A percentile compares a stretch with the other conserved stretches of the same genome.
Evolutionary conservation across 1,284 basidiomycete species (phyloP).

Genomic region (Apiotrichum sp.): DNA sequence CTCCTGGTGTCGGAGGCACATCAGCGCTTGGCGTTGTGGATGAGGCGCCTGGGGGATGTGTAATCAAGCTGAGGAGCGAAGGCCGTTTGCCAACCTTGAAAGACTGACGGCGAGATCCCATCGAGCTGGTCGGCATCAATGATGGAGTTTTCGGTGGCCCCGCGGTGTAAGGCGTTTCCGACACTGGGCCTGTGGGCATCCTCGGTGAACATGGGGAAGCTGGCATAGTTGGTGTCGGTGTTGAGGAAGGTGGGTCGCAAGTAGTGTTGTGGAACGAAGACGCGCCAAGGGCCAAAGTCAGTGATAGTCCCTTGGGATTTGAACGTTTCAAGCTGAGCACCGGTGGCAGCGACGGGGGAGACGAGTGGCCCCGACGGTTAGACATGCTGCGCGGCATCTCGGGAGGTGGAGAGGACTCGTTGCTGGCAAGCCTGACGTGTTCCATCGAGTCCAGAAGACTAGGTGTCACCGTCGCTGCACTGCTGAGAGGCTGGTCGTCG

Average conservation of each 20-base stretch:
- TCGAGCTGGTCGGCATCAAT: slow-evolving; percentile 14
- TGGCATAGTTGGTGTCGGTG: slow-evolving; percentile 12
- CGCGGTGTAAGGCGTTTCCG: slow-evolving; percentile 31
- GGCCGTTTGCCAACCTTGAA: slow-evolving; percentile 23
- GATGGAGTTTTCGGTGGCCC: slow-evolving; percentile 34
- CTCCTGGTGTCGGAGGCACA: slow-evolving; percentile 3
- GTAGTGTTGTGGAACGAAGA: slow-evolving; percentile 19
- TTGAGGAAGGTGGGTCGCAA: slow-evolving; percentile 1
- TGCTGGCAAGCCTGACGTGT: slow-evolving; percentile 7
- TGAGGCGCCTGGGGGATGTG: slow-evolving; percentile 25
- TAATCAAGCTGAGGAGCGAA: slow-evolving; percentile 35
- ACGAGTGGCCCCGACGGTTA: slow-evolving; percentile 2
- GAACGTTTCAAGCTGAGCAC: slow-evolving; percentile 26
- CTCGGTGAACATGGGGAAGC: slow-evolving; percentile 13
- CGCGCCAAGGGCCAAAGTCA: slow-evolving; percentile 24
- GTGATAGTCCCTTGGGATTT: slow-evolving; percentile 37
- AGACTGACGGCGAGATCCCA: slow-evolving; percentile 16
- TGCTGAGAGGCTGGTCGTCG: neutral
- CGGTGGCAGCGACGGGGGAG: slow-evolving; percentile 17
- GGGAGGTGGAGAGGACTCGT: neutral
- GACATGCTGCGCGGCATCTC: neutral
- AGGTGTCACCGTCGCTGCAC: slow-evolving; percentile 5
- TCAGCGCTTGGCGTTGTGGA: neutral
- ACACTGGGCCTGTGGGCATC: slow-evolving; percentile 30
- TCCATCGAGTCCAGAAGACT: slow-evolving; percentile 9